Percentiles rank a stretch among this genome's conserved stretches.
Conservation (phyloP, 371 early-diverging fungal genomes). For the Massospora cicadina region DNA sequence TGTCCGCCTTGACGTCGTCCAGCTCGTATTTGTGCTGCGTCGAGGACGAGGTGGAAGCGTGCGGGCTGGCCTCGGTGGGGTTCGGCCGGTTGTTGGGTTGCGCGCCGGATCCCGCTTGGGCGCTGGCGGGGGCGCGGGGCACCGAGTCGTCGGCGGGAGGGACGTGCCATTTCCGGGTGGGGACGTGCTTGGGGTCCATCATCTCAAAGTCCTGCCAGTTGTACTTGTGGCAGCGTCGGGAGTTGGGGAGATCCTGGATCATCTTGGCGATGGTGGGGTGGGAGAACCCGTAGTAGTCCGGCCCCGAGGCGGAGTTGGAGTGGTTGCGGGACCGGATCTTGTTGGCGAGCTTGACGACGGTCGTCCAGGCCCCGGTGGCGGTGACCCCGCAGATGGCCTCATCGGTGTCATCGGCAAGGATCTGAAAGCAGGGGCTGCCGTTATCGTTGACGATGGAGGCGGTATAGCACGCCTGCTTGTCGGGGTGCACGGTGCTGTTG, state of each 20-base stretch:
- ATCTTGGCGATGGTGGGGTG: constrained; percentile 72
- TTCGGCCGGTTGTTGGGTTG: not conserved
- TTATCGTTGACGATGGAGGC: not conserved
- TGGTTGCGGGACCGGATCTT: constrained; percentile 54
- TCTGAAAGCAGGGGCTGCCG: not conserved
- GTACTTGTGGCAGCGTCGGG: constrained; percentile 46
- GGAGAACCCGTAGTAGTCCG: constrained; percentile 82
- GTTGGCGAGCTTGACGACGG: constrained; percentile 57
- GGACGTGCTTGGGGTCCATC: constrained; percentile 4
- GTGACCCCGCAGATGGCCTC: constrained; percentile 29
- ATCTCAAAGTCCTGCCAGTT: constrained; percentile 44
- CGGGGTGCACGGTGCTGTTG: constrained; percentile 4
- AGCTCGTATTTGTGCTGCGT: not conserved
- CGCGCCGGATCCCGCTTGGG: not conserved
- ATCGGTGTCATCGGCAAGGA: not conserved
- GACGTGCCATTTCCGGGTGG: constrained; percentile 1
- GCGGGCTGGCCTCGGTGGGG: not conserved
- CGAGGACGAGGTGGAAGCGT: not conserved
- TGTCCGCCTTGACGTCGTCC: not conserved
- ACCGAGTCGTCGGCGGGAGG: constrained; percentile 23
- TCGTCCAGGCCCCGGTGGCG: constrained; percentile 83
- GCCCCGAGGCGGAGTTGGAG: constrained; percentile 70
- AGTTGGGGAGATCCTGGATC: constrained; percentile 73
- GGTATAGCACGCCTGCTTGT: constrained; percentile 8
- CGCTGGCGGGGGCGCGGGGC: not conserved